Base-by-base conservation (phyloP, 139 green algal species). In the Mesostigma viride region DNA sequence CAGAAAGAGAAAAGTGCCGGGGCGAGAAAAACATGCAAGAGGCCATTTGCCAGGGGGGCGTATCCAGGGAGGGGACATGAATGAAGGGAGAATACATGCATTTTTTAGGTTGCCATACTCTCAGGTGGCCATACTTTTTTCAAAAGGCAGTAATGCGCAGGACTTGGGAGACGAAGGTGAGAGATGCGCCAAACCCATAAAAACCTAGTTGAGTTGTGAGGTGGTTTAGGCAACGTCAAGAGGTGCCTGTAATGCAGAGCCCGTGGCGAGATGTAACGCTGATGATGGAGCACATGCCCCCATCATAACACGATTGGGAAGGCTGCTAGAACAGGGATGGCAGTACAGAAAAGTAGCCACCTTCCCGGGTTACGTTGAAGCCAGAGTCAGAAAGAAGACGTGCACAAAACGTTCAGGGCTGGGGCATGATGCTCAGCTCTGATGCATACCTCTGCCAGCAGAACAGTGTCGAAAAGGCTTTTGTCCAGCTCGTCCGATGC, bases 391-490 rank as follows among this genome's bases (percentile, higher is more conserved):
- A n/a, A n/a, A n/a, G n/a, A n/a, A n/a, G n/a, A n/a, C n/a, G n/a
- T n/a, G n/a, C n/a, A n/a, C n/a, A n/a, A n/a, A n/a, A n/a, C n/a
- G n/a, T n/a, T n/a, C n/a, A n/a, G n/a, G n/a, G n/a, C n/a, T n/a
- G 17, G 40, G 14, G 40, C 14, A 53, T 53, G 14, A 53, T 17
- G 17, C 40, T 53, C 14, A 14, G 14, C 40, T 17, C 14, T 24
- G 40, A 24, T 53, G 40, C 40, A 53, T 53, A 71, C 64, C 64
- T 71, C 5, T 3, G 64, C 45, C 24, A 71, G 64, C 3, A 71
- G 64, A 3, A 71, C 14, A 3, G 64, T 47, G 36, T 71, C 64
- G 22, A 71, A 68, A 4, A 65, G 11, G 47, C 64, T 71, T 40
- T 65, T 71, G 30, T 71, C 64, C 17, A 32, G 36, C 27, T 68